These are phyloP conservation scores for Hemisphaericaspora lyxosophila DNA, from an alignment of 1,139 yeast species.

Conservation along the genomic window DNA sequence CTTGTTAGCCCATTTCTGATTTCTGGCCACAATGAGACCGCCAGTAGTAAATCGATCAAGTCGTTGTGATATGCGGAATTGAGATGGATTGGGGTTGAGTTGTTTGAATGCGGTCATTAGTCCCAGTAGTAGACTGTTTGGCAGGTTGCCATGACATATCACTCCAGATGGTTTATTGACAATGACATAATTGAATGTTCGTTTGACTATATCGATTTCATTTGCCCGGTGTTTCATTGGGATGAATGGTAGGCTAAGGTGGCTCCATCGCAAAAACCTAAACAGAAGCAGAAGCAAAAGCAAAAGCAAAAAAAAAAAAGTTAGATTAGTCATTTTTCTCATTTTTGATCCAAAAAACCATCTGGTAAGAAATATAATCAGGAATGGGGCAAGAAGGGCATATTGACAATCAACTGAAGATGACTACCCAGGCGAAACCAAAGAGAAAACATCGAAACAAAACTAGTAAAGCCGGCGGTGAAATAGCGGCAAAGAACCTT, in stretches of 20 bases:
- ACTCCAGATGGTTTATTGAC: slow-evolving; percentile 26
- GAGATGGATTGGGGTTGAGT: slow-evolving; percentile 8
- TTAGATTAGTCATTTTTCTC: too few species aligned
- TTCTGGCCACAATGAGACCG: slow-evolving; percentile 23
- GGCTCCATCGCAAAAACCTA: too few species aligned
- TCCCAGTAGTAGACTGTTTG: slow-evolving; percentile 6
- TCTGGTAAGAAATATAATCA: too few species aligned
- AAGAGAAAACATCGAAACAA: too few species aligned
- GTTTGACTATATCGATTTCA: slow-evolving; percentile 15
- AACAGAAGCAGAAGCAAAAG: too few species aligned
- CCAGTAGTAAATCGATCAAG: slow-evolving; percentile 27
- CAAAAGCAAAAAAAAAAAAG: too few species aligned
- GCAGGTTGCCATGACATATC: slow-evolving; percentile 16
- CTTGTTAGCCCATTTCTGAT: slow-evolving; percentile 17
- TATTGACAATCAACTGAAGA: too few species aligned
- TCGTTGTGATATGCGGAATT: slow-evolving; percentile 22
- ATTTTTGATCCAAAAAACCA: too few species aligned
- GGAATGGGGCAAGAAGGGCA: too few species aligned
- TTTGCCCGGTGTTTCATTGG: not conserved
- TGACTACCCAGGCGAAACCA: too few species aligned
- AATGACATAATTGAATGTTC: slow-evolving; percentile 19
- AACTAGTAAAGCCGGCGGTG: too few species aligned
- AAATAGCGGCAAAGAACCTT: too few species aligned
- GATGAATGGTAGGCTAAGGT: not conserved
- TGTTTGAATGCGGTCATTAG: slow-evolving; percentile 4